These are phyloP conservation scores for Alternaria atra DNA, from an alignment of 2,329 filamentous ascomycete genomes.

Conservation along the genomic window DNA sequence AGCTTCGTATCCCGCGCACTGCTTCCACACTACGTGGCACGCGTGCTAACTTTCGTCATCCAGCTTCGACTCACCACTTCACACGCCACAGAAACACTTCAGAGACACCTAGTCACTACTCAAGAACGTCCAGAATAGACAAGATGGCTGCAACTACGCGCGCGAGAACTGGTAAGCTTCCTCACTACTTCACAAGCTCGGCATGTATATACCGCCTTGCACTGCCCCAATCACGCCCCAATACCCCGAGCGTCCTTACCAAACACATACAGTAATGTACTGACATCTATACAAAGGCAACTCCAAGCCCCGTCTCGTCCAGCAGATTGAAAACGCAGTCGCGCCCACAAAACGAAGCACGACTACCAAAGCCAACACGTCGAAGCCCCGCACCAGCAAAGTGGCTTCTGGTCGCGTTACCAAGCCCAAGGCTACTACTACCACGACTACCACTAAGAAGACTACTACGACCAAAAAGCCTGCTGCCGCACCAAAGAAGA, in stretches of 20 bases:
- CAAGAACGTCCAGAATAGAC: neutral
- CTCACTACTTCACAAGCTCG: neutral
- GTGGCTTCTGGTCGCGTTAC: conserved; percentile 8
- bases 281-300: conserved; percentile 14
- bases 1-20: conserved; percentile 2
- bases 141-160: conserved; percentile 37
- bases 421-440: conserved; percentile 49
- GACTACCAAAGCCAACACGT: conserved; percentile 50
- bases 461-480: conserved; percentile 18
- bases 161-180: conserved; percentile 45
- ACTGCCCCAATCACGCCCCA: neutral
- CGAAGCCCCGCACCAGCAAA: conserved; percentile 43
- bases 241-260: neutral
- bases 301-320: conserved; percentile 63
- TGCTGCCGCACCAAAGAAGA: conserved; percentile 10
- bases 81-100: neutral
- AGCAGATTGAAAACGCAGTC: conserved; percentile 57
- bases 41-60: neutral
- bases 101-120: neutral
- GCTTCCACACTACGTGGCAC: conserved; percentile 5
- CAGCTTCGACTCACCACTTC: conserved; percentile 2
- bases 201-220: neutral
- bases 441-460: conserved; percentile 8
- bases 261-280: conserved; percentile 44
- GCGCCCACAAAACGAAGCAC: conserved; percentile 51